Conservation (phyloP, 2,329 filamentous ascomycete species). For the Exserohilum rostratum region DNA sequence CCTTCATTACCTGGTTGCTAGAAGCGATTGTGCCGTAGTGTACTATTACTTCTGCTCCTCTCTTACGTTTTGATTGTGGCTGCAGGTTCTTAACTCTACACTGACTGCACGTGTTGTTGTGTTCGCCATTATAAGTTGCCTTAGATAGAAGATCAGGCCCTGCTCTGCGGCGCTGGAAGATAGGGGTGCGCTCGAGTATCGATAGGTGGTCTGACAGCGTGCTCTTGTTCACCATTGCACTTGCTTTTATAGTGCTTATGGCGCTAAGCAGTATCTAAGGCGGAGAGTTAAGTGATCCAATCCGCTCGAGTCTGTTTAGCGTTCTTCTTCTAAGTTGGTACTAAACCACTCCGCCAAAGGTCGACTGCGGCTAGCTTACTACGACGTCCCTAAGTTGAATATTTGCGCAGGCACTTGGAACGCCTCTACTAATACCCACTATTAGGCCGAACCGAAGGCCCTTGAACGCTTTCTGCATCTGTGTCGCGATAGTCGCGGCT, state of each 20-base stretch:
- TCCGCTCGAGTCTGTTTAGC: conserved; percentile 9
- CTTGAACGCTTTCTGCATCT: conserved; percentile 37
- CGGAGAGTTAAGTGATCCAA: conserved; percentile 10
- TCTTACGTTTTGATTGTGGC: conserved; percentile 7
- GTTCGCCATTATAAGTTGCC: conserved; percentile 19
- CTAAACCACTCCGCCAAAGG: conserved; percentile 3
- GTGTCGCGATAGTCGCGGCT: conserved; percentile 36
- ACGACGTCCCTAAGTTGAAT: conserved; percentile 13
- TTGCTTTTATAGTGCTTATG: neutral
- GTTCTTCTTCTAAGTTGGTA: conserved; percentile 3
- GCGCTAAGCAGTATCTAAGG: conserved; percentile 12
- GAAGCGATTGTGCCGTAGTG: conserved; percentile 52
- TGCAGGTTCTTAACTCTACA: conserved; percentile 9
- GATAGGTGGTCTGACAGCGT: conserved; percentile 4
- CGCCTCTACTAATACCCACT: conserved; percentile 50
- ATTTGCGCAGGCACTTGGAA: conserved; percentile 13
- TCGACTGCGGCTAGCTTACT: conserved; percentile 1
- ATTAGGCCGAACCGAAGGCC: conserved; percentile 48
- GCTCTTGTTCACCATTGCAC: neutral
- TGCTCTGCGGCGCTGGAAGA: conserved; percentile 13
- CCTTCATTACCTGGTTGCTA: conserved; percentile 52
- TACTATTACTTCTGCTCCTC: conserved; percentile 28
- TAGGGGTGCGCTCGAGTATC: conserved; percentile 5
- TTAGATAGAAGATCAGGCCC: conserved; percentile 24
- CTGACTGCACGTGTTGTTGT: conserved; percentile 5